Percentiles rank a stretch among this genome's conserved stretches.
Evolutionary conservation across 202 grass and related monocot species (phyloP).

Genomic region (Miscanthus sacchariflorus): DNA sequence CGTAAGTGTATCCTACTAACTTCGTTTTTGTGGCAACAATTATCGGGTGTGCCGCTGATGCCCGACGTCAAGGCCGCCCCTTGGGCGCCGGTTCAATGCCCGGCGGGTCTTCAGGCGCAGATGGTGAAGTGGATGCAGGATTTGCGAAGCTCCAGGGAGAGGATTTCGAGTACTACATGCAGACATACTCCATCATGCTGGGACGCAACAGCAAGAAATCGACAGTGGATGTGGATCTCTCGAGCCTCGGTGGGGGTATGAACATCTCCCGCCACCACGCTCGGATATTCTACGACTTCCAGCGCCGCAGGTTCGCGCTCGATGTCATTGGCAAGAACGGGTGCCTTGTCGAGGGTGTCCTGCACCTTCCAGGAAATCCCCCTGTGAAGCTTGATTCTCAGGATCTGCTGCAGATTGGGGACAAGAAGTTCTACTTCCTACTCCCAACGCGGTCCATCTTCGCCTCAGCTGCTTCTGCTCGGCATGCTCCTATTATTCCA

Average conservation of each 20-base stretch:
- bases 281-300: conserved; percentile 88
- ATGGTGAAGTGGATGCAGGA: conserved; percentile 62
- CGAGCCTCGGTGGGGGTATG: conserved; percentile 68
- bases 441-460: conserved; percentile 77
- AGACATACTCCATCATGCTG: conserved; percentile 86
- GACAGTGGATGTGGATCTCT: conserved; percentile 77
- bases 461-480: conserved; percentile 55
- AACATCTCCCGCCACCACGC: conserved; percentile 84
- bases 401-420: conserved; percentile 90
- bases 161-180: conserved; percentile 98
- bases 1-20: background rate
- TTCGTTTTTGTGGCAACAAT: background rate
- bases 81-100: conserved; percentile 32
- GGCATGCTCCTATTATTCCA: conserved; percentile 52
- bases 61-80: background rate
- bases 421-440: conserved; percentile 97
- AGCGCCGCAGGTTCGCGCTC: conserved; percentile 71
- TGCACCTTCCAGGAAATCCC: conserved; percentile 65
- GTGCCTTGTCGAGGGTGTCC: conserved; percentile 70
- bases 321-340: conserved; percentile 90
- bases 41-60: conserved; percentile 2
- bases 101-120: conserved; percentile 32
- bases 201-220: conserved; percentile 88
- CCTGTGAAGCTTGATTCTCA: conserved; percentile 83
- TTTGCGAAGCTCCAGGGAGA: conserved; percentile 95